Evolutionary conservation across 192 early-diverging fungal genomes (phyloP), one percentile per base, ranked within the genome.

Genomic region (Tieghemiomyces parasiticus): DNA sequence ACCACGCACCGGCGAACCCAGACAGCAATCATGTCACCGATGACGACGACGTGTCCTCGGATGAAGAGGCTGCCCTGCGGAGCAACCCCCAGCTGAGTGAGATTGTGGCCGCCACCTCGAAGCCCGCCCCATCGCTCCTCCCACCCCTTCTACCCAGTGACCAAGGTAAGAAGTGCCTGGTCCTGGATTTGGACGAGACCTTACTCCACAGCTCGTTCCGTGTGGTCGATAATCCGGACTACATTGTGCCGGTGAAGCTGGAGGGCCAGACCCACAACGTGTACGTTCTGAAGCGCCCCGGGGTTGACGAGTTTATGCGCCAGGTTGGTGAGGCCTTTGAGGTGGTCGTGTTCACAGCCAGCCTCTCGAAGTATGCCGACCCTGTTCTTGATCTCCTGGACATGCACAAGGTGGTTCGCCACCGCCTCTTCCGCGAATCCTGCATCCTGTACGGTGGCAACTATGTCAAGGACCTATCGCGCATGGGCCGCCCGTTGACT

Each of bases 101-200:
- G 68, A 71, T 4, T 71, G 70, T 67, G 64, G 71, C 22, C 68
- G 74, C 68, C 34, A 71, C 65, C 16, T 65, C 69, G 20, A 60
- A 70, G 1, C 58, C 44, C 0, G 49, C 62, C 65, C 71, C 70
- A 62, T 64, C 62, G 26, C 67, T 92, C 26, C 76, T 93, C 54
- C 79, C 77, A 29, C 84, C 89, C 44, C 74, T 92, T 45, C 76
- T 74, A 30, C 70, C 77, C 10, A 74, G 79, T 58, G 82, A 90
- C 59, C 55, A 58, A 38, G 84, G 86, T 6, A 81, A 80, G 67
- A 98, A 96, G 66, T 93, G 91, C 63, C 77, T 98, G 31, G 95
- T 98, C 20, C 79, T 98, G 35, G 95, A 98, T 74, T 74, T 95
- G 61, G 95, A 98, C 74, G 95, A 98, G 64, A 98, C 95, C 0